Conservation (phyloP, 768 basidiomycete species). For the Trametes coccinea region DNA sequence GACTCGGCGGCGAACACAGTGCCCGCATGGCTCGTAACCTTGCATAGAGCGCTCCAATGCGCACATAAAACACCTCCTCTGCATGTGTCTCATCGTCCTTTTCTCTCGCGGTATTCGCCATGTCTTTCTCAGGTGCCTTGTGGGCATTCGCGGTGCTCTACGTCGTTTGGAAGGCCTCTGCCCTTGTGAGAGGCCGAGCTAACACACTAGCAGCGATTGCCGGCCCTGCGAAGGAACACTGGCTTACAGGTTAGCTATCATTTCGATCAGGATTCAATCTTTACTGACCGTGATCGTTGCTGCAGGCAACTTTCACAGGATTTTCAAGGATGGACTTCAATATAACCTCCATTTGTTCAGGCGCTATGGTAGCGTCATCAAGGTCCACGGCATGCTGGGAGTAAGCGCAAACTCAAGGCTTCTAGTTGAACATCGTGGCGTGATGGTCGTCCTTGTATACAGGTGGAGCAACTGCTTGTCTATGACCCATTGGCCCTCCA, state of each 20-base stretch:
- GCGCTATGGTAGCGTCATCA: conserved; percentile 38
- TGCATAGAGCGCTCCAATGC: no score
- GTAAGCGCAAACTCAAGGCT: conserved; percentile 20
- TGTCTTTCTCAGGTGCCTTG: neutral
- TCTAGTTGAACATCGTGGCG: no score
- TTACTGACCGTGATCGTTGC: no score
- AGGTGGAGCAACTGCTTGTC: conserved; percentile 24
- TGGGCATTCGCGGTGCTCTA: neutral
- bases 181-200: neutral
- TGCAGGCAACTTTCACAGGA: neutral
- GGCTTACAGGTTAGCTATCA: conserved; percentile 34
- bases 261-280: no score
- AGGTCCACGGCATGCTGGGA: conserved; percentile 37
- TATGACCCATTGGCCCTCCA: conserved; percentile 27
- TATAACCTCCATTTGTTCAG: conserved; percentile 35
- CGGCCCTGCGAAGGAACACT: conserved; percentile 37
- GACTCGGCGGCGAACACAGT: no score
- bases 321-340: conserved; percentile 35
- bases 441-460: neutral
- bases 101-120: no score
- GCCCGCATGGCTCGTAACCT: no score
- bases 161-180: no score
- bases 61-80: no score
- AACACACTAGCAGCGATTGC: conserved; percentile 13
- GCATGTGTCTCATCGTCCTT: no score